Evolutionary conservation across 768 basidiomycete species (phyloP), one percentile per base, ranked within the genome.

Genomic region (Hortiboletus flavorubellus): DNA sequence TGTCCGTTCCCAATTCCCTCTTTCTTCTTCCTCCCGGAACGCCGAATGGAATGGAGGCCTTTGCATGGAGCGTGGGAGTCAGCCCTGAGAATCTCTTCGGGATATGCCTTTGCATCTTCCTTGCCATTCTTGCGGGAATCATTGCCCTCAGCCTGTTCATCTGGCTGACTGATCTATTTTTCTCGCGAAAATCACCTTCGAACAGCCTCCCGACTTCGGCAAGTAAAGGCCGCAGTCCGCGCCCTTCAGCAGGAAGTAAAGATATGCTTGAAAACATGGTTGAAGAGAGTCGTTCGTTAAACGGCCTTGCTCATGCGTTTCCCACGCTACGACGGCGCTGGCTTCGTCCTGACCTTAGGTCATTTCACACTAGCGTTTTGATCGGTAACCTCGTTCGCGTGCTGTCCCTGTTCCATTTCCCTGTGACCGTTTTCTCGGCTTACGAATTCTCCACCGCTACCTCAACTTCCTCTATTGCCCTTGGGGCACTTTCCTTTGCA

Each of bases 381-480:
- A 86, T 90, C 60, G 96, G 96, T 43, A 98, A 97, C 71, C 84
- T 98, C 55, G 86, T 95, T 55, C 89, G 96, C 56, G 77, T 98
- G 53, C 82, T 98, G 41, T 79, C 97, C 38, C 76, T 95, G 34
- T 98, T 99, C 75, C 96, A 99, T 72, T 83, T 98, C 18, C 96
- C 96, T 8, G 81, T 98, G 55, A 96, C 93, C 35, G 82, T 93
- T 49, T 96, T 96, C 72, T 91, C 93, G 4, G 85, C 83, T 57
- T 98, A 93, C 70, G 68, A 72, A 53, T 67, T 72, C 47, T 77
- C 81, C 16, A 75, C 74, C 8, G 68, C 76, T 3, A 70, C 77
- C 2, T 79, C 83, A 1, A 63, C 80, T 26, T 73, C 81, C 5
- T 85, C 90, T 26, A 80, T 89, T 48, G 84, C 84, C 21, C 84